Evolutionary conservation across 441 rosid genomes (phyloP).

Genomic region (Theobroma grandiflorum): DNA sequence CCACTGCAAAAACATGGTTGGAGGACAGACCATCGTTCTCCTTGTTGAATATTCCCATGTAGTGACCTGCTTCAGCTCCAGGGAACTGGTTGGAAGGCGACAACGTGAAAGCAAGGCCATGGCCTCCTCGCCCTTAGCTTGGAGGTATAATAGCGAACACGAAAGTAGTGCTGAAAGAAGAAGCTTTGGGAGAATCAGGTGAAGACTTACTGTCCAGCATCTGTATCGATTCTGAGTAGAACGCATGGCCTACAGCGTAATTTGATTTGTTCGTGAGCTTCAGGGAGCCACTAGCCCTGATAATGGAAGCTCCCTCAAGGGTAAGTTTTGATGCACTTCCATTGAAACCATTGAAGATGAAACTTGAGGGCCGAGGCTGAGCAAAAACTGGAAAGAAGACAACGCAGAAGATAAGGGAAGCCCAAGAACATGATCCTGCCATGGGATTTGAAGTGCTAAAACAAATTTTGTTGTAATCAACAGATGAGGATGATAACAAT

Average conservation of each 20-base stretch:
- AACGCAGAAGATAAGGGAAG: constrained; percentile 10
- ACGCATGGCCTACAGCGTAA: constrained; percentile 40
- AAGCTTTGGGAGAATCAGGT: constrained; percentile 21
- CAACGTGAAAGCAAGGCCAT: constrained; percentile 58
- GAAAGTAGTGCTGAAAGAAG: constrained; percentile 55
- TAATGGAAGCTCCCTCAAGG: constrained; percentile 28
- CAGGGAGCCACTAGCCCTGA: constrained; percentile 32
- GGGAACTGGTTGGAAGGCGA: constrained; percentile 54
- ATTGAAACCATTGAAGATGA: constrained; percentile 59
- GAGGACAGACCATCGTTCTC: constrained; percentile 30
- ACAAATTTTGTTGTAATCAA: not conserved
- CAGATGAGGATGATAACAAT: not conserved
- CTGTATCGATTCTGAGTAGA: constrained; percentile 35
- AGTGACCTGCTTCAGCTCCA: not conserved
- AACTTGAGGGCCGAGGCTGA: constrained; percentile 31
- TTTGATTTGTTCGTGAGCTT: constrained; percentile 38
- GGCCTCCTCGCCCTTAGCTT: constrained; percentile 26
- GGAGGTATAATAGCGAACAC: constrained; percentile 48
- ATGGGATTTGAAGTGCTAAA: constrained; percentile 19
- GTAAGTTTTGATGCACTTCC: constrained; percentile 20
- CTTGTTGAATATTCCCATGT: constrained; percentile 51
- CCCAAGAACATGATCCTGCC: constrained; percentile 29
- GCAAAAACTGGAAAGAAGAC: constrained; percentile 19
- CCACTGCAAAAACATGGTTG: constrained; percentile 50
- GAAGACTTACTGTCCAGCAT: constrained; percentile 33